These are phyloP conservation scores for Lomentospora prolificans DNA, from an alignment of 2,329 filamentous ascomycete species.

Conservation along the genomic window DNA sequence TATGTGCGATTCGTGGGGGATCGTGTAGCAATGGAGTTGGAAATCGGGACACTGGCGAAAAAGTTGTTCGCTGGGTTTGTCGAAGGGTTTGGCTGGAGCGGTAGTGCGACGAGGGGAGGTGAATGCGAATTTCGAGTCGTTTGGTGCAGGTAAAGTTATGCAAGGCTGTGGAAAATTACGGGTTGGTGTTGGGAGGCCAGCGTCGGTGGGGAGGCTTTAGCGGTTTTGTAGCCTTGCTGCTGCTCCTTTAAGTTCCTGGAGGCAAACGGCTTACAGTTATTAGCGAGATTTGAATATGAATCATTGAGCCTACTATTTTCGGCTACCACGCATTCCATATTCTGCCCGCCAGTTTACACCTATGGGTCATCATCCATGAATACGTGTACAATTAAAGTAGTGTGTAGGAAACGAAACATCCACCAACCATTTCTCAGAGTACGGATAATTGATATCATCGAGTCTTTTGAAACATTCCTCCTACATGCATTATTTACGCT, in stretches of 20 bases:
- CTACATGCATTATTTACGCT: conserved; percentile 22
- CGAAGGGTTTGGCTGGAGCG: neutral
- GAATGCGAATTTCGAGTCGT: neutral
- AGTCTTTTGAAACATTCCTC: conserved; percentile 7
- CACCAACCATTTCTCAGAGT: too few relatives aligned
- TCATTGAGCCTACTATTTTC: neutral
- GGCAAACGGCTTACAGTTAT: too few relatives aligned
- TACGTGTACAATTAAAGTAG: too few relatives aligned
- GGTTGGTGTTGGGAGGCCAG: neutral
- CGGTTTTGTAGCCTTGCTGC: conserved; percentile 10
- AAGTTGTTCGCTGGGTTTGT: neutral
- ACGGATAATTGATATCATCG: too few relatives aligned
- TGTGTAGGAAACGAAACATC: too few relatives aligned
- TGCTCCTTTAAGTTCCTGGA: too few relatives aligned
- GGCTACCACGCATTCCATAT: neutral
- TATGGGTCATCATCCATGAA: neutral
- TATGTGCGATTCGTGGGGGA: neutral
- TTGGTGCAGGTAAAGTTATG: neutral
- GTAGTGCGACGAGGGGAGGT: neutral
- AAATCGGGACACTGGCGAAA: neutral
- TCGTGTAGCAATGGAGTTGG: neutral
- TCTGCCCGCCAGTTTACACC: neutral
- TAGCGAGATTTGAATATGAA: too few relatives aligned
- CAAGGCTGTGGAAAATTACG: conserved; percentile 5
- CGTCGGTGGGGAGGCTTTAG: neutral